Base-by-base conservation (phyloP, 257 asterid species). In the Knoxia roxburghii region DNA sequence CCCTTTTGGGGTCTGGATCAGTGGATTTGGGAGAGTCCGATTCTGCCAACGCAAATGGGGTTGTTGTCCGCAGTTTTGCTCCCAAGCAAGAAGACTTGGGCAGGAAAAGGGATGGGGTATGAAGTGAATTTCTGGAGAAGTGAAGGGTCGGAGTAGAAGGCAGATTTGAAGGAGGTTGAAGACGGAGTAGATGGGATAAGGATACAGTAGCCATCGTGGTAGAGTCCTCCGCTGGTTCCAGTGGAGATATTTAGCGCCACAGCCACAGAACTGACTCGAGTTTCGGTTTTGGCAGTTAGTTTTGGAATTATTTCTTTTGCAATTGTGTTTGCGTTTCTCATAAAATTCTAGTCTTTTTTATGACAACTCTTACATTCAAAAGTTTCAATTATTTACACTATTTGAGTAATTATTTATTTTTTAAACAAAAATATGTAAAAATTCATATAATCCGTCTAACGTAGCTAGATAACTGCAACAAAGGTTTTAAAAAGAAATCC, bases 11-110 rank as follows among this genome's bases (percentile, higher is more conserved):
- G 66, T 88, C 85, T 7, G 90, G 83, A 18, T 78, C 86, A 8
- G 84, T 68, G 67, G 91, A 80, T 62, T 82, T 86, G 1, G 95
- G 78, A 46, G 96, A 90, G 61, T 79, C 91, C 0, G 97, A 86
- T 69, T 87, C 95, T 6, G 94, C 68, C 52, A 86, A 75, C 50
- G 97, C 96, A 75, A 72, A 85, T 0, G 86, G 61, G 62, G 77
- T 73, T 67, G 29, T 61, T 69, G 64, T 75, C 21, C 77, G 76
- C 79, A 81, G 35, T 61, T 58, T 84, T 67, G 56, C 81, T 62
- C 15, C 57, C 60, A 32, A 48, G 63, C 23, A 61, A 30, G 41
- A 21, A 27, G 71, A 72, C 49, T 24, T 51, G n/a, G 48, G 18
- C 66, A 2, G 73, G n/a, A 77, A 75, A 68, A 67, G 72, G 58